Evolutionary conservation across 805 yeast species (phyloP).

Genomic region (Hanseniaspora taiwanica): DNA sequence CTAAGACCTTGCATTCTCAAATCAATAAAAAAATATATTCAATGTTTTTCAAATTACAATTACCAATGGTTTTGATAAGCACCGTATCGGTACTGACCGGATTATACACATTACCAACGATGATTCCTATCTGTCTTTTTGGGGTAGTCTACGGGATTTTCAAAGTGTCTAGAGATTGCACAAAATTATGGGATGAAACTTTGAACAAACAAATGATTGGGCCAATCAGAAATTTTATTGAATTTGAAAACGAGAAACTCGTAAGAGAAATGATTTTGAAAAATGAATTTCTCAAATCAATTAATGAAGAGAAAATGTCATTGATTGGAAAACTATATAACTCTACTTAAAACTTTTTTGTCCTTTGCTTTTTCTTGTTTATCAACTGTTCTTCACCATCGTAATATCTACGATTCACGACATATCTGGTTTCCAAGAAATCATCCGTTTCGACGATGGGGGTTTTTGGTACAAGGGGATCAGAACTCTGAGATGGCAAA

Average conservation of each 20-base stretch:
- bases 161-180: slow-evolving; percentile 21
- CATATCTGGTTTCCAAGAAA: not conserved
- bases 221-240: slow-evolving; percentile 9
- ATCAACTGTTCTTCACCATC: not conserved
- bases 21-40: slow-evolving; percentile 15
- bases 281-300: not conserved
- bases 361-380: not conserved
- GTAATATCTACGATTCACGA: slow-evolving; percentile 1
- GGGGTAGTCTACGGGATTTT: slow-evolving; percentile 22
- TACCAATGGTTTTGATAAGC: slow-evolving; percentile 19
- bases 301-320: not conserved
- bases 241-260: slow-evolving; percentile 2
- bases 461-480: not conserved
- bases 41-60: slow-evolving; percentile 20
- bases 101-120: slow-evolving; percentile 20
- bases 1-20: slow-evolving; percentile 14
- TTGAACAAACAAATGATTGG: slow-evolving; percentile 6
- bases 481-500: not conserved
- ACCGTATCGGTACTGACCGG: slow-evolving; percentile 18
- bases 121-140: slow-evolving; percentile 21
- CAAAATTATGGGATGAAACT: slow-evolving; percentile 9
- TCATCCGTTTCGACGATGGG: not conserved
- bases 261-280: not conserved
- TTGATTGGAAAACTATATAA: not conserved
- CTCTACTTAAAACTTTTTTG: too few species aligned